Evolutionary conservation across 768 basidiomycete species (phyloP).

Genomic region (Boletus fagicola): DNA sequence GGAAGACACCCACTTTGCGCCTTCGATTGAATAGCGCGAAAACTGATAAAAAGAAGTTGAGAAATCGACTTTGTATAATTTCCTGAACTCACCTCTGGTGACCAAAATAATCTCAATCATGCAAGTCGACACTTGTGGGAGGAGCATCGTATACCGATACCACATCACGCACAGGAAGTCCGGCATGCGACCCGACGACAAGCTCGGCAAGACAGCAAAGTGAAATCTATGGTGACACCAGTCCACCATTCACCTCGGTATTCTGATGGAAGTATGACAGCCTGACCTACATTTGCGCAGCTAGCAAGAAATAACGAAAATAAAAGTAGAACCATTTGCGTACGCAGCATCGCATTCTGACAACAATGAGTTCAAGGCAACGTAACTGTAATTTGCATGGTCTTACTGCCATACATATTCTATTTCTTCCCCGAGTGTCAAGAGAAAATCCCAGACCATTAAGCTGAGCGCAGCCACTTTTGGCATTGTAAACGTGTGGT

Average conservation of each 20-base stretch:
- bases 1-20: slow-evolving; percentile 21
- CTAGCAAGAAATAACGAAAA: slow-evolving; percentile 17
- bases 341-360: slow-evolving; percentile 11
- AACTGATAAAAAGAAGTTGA: slow-evolving; percentile 4
- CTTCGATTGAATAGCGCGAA: slow-evolving; percentile 37
- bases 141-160: slow-evolving; percentile 7
- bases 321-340: slow-evolving; percentile 21
- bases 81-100: slow-evolving; percentile 22
- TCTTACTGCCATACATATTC: slow-evolving; percentile 34
- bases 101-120: slow-evolving; percentile 26
- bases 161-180: slow-evolving; percentile 12
- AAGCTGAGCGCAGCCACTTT: slow-evolving; percentile 29
- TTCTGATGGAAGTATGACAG: background rate
- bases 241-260: background rate
- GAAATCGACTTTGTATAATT: background rate
- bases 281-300: slow-evolving; percentile 8
- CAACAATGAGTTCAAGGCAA: background rate
- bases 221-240: slow-evolving; percentile 8
- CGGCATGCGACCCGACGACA: slow-evolving; percentile 10
- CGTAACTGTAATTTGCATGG: too few species aligned
- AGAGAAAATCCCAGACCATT: slow-evolving; percentile 28
- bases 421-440: slow-evolving; percentile 26
- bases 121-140: slow-evolving; percentile 9
- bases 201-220: slow-evolving; percentile 1
- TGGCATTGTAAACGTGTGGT: background rate